phyloP scores from a whole-genome alignment of 495 filamentous ascomycete species.

The Aspergillus egyptiacus region DNA sequence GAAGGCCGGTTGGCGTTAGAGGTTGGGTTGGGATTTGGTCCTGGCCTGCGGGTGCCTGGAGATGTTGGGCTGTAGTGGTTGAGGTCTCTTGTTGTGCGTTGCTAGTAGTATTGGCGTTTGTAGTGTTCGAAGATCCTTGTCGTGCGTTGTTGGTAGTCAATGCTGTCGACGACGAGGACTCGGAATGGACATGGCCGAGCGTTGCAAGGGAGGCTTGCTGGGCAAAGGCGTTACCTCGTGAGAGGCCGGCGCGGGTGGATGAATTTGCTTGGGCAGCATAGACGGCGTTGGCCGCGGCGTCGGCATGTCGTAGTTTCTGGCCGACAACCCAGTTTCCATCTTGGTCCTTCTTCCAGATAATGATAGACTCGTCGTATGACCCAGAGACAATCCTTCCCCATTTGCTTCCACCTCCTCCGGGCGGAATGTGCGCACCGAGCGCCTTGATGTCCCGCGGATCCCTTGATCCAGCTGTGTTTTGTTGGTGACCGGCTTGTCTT shows the following conservation, averaged over 20 bases:
- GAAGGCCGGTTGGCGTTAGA: slow-evolving; percentile 12
- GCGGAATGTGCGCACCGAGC: slow-evolving; percentile 75
- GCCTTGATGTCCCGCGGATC: slow-evolving; percentile 71
- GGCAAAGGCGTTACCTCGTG: slow-evolving; percentile 23
- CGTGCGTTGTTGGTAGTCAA: no score
- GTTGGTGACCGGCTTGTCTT: slow-evolving; percentile 44
- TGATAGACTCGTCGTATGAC: slow-evolving; percentile 90
- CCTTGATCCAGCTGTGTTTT: slow-evolving; percentile 67
- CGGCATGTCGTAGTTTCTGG: slow-evolving; percentile 64
- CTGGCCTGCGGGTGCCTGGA: no score
- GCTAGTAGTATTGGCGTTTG: no score
- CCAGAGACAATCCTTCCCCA: slow-evolving; percentile 90
- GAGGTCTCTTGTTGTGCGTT: slow-evolving; percentile 4
- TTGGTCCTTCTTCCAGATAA: slow-evolving; percentile 83
- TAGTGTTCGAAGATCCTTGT: no score
- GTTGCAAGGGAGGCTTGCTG: slow-evolving; percentile 11
- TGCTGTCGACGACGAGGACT: neutral
- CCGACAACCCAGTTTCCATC: slow-evolving; percentile 75
- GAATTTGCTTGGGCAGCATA: slow-evolving; percentile 17
- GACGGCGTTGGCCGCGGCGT: slow-evolving; percentile 45
- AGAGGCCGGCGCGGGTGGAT: slow-evolving; percentile 16
- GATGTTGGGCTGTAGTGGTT: neutral
- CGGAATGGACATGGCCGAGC: neutral
- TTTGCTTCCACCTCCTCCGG: slow-evolving; percentile 77
- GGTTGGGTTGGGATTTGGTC: slow-evolving; percentile 2